Evolutionary conservation across 331 rosid genomes (phyloP).

Genomic region (Quercus lobata): DNA sequence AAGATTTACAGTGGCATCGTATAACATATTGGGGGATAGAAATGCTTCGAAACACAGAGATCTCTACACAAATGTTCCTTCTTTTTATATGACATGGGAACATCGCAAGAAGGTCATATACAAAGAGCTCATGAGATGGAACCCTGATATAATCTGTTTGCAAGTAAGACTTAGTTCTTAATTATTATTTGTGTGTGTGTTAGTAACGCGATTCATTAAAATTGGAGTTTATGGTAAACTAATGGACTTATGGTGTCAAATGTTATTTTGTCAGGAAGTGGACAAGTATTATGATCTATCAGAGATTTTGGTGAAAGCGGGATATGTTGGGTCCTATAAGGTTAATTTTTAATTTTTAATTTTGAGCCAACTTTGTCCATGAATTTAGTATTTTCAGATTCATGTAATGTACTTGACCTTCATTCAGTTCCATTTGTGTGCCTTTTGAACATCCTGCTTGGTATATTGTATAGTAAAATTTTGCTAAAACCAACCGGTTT

Average conservation of each 20-base stretch:
- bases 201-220: not conserved
- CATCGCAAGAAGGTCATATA: constrained; percentile 55
- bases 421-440: not conserved
- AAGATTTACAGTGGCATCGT: constrained; percentile 68
- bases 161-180: constrained; percentile 42
- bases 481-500: not conserved
- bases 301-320: constrained; percentile 53
- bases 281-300: constrained; percentile 72
- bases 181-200: not conserved
- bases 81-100: constrained; percentile 54
- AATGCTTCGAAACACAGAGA: constrained; percentile 66
- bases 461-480: not conserved
- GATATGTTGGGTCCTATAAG: constrained; percentile 75
- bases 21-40: constrained; percentile 68
- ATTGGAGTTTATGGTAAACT: not conserved
- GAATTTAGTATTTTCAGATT: not conserved
- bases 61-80: constrained; percentile 66
- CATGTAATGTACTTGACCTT: not conserved
- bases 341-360: constrained; percentile 33
- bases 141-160: constrained; percentile 76
- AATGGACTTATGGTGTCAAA: not conserved
- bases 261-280: constrained; percentile 58
- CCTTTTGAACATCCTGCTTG: not conserved
- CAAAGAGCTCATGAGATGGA: constrained; percentile 57
- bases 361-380: not conserved